These are phyloP conservation scores for Paraphoma chrysanthemicola DNA, from an alignment of 2,329 filamentous ascomycete species.

Conservation along the genomic window DNA sequence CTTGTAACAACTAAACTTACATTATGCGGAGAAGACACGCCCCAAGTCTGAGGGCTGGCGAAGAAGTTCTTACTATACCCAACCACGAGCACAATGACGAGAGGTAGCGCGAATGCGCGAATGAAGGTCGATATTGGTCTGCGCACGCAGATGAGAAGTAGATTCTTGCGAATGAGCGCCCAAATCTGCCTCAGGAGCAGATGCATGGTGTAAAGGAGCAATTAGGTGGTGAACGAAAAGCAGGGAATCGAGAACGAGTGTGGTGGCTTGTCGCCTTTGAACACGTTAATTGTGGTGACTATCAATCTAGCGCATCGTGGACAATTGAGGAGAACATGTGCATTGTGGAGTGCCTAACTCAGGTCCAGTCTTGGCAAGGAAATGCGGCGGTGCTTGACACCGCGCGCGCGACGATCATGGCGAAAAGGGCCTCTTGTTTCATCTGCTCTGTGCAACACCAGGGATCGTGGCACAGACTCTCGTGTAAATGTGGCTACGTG, in stretches of 20 bases:
- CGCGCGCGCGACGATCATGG: background rate
- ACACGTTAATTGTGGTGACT: background rate
- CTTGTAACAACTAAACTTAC: slow-evolving; percentile 17
- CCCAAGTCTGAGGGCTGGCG: slow-evolving; percentile 23
- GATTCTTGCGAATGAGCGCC: slow-evolving; percentile 35
- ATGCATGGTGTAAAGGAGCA: slow-evolving; percentile 11
- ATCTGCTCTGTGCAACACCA: background rate
- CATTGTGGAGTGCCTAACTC: background rate
- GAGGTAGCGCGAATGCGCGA: slow-evolving; percentile 30
- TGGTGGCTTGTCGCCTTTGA: background rate
- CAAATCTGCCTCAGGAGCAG: slow-evolving; percentile 28
- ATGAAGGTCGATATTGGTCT: slow-evolving; percentile 29
- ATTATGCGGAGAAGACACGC: slow-evolving; percentile 25
- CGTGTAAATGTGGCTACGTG: background rate
- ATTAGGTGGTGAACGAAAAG: background rate
- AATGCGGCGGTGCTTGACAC: background rate
- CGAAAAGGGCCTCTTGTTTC: background rate
- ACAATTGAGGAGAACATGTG: background rate
- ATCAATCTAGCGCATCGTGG: no score
- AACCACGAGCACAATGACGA: slow-evolving; percentile 28
- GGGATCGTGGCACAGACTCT: background rate
- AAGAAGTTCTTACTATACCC: slow-evolving; percentile 34
- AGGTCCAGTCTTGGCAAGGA: background rate
- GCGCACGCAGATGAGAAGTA: slow-evolving; percentile 29
- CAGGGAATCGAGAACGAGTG: background rate